Evolutionary conservation across 345 rosid species (phyloP), one percentile per base, ranked within the genome.

Genomic region (Gossypium herbaceum): DNA sequence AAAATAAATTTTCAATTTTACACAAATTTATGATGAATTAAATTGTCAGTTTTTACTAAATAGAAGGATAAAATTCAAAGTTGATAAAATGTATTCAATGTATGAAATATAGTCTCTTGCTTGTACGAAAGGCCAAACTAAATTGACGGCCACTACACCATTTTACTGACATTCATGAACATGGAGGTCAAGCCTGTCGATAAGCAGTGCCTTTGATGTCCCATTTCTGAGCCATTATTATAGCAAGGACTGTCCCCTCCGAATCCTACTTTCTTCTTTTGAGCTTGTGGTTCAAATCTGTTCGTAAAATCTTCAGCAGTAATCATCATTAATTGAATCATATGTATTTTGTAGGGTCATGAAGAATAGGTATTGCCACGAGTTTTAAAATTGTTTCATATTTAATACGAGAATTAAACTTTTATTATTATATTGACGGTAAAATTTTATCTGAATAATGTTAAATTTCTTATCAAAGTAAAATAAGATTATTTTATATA

Each of bases 361-460:
- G 0, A 29, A 29, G 1, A 0, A 0, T 4, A 4, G 1, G 0
- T 29, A 29, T 0, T 29, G 0, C 1, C 6, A 34, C 6, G 6
- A 34, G 0, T 34, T 4, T 34, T 4, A 4, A 34, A 34, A 1
- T 0, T 34, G 0, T 0, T 4, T 1, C 0, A 34, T 34, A 34
- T 4, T 0, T 0, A 34, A 0, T 0, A 34, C 0, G 6, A 4
- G 39, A 34, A 34, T 34, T 6, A 0, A 34, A 34, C 1, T 0
- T 29, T 29, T 0, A 34, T 34, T 0, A 4, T 34, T 34, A 0
- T 34, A 34, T 34, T 34, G 1, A 29, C 1, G 5, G 5, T 29
- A 4, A 34, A 34, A 4, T 34, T 4, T 34, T 34, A 34, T 34
- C 1, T 34, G 0, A 34, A 34, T 34, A 34, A 34, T 1, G 1